phyloP scores from a whole-genome alignment of 495 filamentous ascomycete genomes.

The Viridothelium virens region DNA sequence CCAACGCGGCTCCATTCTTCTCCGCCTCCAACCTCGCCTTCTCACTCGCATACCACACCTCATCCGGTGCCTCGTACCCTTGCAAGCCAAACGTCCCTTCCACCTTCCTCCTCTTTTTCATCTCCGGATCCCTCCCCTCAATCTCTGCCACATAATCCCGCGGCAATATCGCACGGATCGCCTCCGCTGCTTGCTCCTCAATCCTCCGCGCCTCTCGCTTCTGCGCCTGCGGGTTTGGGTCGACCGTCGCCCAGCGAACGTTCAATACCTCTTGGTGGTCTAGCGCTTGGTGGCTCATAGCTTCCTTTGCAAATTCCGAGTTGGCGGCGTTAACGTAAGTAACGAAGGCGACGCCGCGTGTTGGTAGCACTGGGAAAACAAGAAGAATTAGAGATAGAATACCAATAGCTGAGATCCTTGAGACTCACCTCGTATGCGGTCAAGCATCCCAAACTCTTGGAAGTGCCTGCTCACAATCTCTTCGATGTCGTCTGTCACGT shows the following conservation, averaged over 20 bases:
- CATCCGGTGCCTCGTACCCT: constrained; percentile 91
- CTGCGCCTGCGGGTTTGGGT: constrained; percentile 93
- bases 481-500: constrained; percentile 96
- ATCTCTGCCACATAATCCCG: constrained; percentile 88
- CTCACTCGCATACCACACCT: constrained; percentile 75
- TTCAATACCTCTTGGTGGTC: constrained; percentile 91
- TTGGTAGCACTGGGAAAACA: constrained; percentile 58
- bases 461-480: constrained; percentile 93
- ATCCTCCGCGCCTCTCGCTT: constrained; percentile 82
- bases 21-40: constrained; percentile 36
- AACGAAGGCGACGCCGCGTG: constrained; percentile 81
- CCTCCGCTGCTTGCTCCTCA: constrained; percentile 97
- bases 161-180: constrained; percentile 82
- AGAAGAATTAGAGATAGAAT: constrained; percentile 27
- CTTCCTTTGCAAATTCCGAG: constrained; percentile 36
- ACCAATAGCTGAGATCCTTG: constrained; percentile 27
- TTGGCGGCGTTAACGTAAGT: constrained; percentile 78
- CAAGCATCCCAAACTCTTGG: constrained; percentile 86
- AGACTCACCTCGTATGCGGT: constrained; percentile 44
- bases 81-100: constrained; percentile 82
- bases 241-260: constrained; percentile 92
- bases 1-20: constrained; percentile 25
- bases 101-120: constrained; percentile 77
- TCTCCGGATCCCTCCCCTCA: constrained; percentile 82
- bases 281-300: constrained; percentile 79